Evolutionary conservation across 2,329 filamentous ascomycete species (phyloP).

Genomic region (Calonectria pseudoreteaudii): DNA sequence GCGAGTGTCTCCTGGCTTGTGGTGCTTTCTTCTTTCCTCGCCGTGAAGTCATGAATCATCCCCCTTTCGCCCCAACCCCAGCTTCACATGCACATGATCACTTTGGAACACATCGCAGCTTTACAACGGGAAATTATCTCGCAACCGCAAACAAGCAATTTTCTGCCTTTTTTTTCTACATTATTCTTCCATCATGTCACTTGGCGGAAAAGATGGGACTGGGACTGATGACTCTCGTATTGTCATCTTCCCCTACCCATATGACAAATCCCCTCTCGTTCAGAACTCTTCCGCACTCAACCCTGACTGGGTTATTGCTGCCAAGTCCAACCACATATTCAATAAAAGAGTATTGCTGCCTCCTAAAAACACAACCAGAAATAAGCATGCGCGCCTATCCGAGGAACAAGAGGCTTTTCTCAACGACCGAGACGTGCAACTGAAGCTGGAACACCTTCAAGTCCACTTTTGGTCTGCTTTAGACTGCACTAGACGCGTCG

Average conservation of each 20-base stretch:
- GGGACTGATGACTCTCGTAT: background rate
- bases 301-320: conserved; percentile 2
- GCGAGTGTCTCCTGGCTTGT: background rate
- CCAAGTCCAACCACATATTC: background rate
- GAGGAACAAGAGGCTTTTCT: background rate
- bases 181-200: background rate
- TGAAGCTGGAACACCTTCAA: conserved; percentile 34
- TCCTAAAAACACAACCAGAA: background rate
- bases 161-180: background rate
- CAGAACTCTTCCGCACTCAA: background rate
- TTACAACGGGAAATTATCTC: background rate
- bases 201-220: background rate
- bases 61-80: background rate
- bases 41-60: background rate
- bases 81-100: background rate
- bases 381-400: too few species aligned
- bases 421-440: background rate
- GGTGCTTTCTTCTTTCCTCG: background rate
- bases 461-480: conserved; percentile 42
- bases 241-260: conserved; percentile 8
- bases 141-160: background rate
- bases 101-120: background rate
- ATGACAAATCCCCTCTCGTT: conserved; percentile 9
- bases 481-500: conserved; percentile 25
- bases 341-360: background rate